Evolutionary conservation across 2,329 filamentous ascomycete species (phyloP), one percentile per base, ranked within the genome.

Genomic region (Phialophora tarda): DNA sequence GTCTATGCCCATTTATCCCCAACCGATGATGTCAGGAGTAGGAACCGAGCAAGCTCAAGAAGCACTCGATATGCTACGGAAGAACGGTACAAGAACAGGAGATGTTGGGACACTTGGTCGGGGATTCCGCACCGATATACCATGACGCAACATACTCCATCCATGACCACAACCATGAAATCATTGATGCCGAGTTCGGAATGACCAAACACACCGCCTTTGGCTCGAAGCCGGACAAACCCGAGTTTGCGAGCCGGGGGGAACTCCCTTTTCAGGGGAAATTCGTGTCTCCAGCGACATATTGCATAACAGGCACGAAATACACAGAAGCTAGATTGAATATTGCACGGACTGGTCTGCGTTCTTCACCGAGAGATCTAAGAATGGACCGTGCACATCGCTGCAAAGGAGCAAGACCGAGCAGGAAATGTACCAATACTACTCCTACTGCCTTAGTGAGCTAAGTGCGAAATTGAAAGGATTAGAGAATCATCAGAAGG

Each of bases 51-150:
- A 64, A 47, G 57, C 34, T n/a, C 63, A 61, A 51, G 57, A 61
- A 51, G 51, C 55, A 28, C 50, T 28, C 24, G 59, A 56, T 28
- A 41, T 48, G 34, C 51, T 54, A 12, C 59, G 44, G 47, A 58
- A 54, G n/a, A 38, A 34, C 26, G 58, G 50, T 23, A 44, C 58
- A 7, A n/a, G 14, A 28, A 38, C 44, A 21, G 62, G 51, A 21
- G 58, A 57, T 21, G 58, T 51, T 12, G 63, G 58, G 8, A 21
- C 54, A 4, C 38, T 41, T n/a, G 57, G 53, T 28, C 34, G 28
- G 11, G 63, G 63, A 10, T 65, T 65, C 58, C 50, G 63, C 17
- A 65, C 63, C 10, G 63, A 65, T 32, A 38, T 65, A 41, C 63
- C 63, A 14, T 65, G 50, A 64, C 14, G 11, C 10, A 11, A 11